phyloP scores from a whole-genome alignment of 345 rosid genomes.

The Dovyalis caffra region DNA sequence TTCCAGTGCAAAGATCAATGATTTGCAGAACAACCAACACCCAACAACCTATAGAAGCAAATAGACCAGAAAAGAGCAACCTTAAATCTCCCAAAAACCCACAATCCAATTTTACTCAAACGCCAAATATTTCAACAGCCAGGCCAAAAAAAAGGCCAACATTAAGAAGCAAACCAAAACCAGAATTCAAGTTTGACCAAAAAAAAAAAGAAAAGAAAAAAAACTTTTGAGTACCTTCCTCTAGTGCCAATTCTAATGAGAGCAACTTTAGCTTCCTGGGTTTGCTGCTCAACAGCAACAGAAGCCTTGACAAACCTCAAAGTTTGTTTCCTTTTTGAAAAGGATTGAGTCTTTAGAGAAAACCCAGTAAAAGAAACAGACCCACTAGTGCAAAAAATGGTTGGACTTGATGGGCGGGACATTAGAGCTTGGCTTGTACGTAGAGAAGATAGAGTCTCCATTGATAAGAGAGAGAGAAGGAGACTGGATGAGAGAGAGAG shows the following conservation, averaged over 20 bases:
- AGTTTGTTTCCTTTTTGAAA: conserved; percentile 33
- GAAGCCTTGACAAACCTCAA: conserved; percentile 52
- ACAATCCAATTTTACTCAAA: conserved; percentile 2
- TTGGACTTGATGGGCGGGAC: not conserved
- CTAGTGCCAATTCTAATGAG: conserved; percentile 85
- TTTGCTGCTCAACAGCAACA: conserved; percentile 58
- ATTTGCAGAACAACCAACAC: not conserved
- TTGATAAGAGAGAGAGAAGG: not conserved
- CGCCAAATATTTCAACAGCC: conserved; percentile 4
- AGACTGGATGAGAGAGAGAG: not conserved
- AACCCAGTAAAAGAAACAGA: conserved; percentile 37
- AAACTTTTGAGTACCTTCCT: conserved; percentile 61
- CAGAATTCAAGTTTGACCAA: conserved; percentile 36
- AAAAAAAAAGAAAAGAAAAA: too few species aligned
- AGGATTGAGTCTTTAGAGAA: conserved; percentile 38
- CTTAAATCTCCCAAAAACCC: not conserved
- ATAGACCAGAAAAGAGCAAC: not conserved
- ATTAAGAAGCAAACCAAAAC: not conserved
- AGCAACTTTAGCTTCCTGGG: conserved; percentile 59
- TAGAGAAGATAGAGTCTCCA: conserved; percentile 4
- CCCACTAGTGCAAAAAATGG: conserved; percentile 14
- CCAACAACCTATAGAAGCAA: not conserved
- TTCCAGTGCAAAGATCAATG: not conserved
- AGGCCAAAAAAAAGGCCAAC: not conserved
- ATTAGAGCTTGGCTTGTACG: conserved; percentile 6